Percentiles rank a stretch among this genome's conserved stretches.
These are phyloP conservation scores for Penicillium riverlandense DNA, from an alignment of 495 filamentous ascomycete species.

Conservation along the genomic window DNA sequence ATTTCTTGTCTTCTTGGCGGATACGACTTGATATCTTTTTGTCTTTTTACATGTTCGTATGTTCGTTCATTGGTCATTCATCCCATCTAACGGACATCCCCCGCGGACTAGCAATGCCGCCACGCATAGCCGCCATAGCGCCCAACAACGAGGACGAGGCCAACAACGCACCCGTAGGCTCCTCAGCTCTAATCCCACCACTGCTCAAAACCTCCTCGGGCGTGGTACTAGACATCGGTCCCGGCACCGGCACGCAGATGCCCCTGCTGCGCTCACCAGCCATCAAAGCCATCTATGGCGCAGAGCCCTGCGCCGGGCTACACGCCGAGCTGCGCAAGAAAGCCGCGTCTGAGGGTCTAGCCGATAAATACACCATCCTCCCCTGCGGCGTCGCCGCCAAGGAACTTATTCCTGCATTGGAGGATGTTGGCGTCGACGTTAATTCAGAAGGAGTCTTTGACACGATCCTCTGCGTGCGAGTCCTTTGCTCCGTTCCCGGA, in stretches of 20 bases:
- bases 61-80: no score
- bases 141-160: constrained; percentile 4
- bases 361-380: constrained; percentile 57
- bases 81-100: no score
- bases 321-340: constrained; percentile 43
- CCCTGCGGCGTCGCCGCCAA: constrained; percentile 52
- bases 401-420: constrained; percentile 25
- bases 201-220: constrained; percentile 29
- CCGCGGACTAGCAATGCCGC: background rate
- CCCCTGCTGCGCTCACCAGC: constrained; percentile 29
- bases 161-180: constrained; percentile 9
- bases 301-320: constrained; percentile 56
- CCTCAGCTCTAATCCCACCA: constrained; percentile 31
- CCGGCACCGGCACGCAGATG: constrained; percentile 44
- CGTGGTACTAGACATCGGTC: constrained; percentile 41
- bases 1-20: no score
- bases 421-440: background rate
- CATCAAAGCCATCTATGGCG: constrained; percentile 56
- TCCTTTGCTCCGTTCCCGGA: constrained; percentile 65
- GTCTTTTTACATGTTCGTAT: no score
- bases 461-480: constrained; percentile 60
- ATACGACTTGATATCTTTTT: no score
- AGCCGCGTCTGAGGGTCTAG: constrained; percentile 42
- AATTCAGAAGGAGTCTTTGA: constrained; percentile 44
- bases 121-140: background rate